These are phyloP conservation scores for Verticillium alfalfae DNA, from an alignment of 2,329 filamentous ascomycete species.

Conservation along the genomic window DNA sequence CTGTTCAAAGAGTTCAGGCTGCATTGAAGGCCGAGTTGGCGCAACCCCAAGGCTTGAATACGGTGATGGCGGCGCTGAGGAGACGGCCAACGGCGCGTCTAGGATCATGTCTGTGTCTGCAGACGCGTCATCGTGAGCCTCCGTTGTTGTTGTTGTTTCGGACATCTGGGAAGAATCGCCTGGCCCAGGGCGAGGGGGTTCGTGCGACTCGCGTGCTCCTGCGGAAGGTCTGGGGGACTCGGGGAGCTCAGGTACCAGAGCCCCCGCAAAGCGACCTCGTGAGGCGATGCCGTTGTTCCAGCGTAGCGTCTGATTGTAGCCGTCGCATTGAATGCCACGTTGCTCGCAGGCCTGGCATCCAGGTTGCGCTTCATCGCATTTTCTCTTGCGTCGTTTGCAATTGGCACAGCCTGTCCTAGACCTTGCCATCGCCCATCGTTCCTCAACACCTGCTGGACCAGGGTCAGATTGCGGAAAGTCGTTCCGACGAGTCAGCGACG, in stretches of 20 bases:
- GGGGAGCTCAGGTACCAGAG: slow-evolving; percentile 3
- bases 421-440: slow-evolving; percentile 5
- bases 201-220: background rate
- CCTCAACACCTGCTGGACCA: background rate
- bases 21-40: background rate
- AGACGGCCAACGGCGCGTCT: background rate
- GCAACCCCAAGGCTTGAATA: background rate
- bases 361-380: slow-evolving; percentile 13
- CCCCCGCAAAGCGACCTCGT: slow-evolving; percentile 7
- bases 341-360: slow-evolving; percentile 8
- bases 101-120: background rate
- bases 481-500: background rate
- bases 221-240: background rate
- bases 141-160: background rate
- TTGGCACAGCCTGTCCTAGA: slow-evolving; percentile 11
- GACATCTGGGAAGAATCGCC: background rate
- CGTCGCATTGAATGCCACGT: slow-evolving; percentile 9
- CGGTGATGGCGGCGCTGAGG: background rate
- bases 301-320: slow-evolving; percentile 9
- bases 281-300: slow-evolving; percentile 12
- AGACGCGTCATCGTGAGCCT: background rate
- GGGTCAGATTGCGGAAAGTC: background rate
- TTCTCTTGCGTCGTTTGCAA: slow-evolving; percentile 11
- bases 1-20: background rate
- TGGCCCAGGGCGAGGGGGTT: background rate